These are phyloP conservation scores for Debaryomyces sp. DNA, from an alignment of 1,139 yeast species.

Conservation along the genomic window DNA sequence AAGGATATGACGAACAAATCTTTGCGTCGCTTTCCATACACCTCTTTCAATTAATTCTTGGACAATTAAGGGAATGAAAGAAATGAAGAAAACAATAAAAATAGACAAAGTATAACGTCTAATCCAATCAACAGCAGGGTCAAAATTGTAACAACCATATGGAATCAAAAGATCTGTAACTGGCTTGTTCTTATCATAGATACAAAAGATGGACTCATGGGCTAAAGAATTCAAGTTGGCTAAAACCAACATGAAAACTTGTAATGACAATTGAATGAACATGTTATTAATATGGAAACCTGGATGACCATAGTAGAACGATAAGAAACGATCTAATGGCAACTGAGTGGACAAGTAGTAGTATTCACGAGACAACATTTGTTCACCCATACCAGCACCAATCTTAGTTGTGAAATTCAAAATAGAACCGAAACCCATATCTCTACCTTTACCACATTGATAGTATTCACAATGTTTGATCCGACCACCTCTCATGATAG, in stretches of 20 bases:
- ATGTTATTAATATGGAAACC: slow-evolving; percentile 98
- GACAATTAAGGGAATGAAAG: slow-evolving; percentile 93
- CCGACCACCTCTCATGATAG: slow-evolving; percentile 96
- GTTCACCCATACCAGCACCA: slow-evolving; percentile 99
- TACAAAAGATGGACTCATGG: slow-evolving; percentile 85
- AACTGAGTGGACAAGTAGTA: slow-evolving; percentile 96
- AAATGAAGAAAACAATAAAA: slow-evolving; percentile 97
- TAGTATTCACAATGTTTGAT: slow-evolving; percentile 98
- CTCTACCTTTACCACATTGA: slow-evolving; percentile 99
- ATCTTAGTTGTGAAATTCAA: slow-evolving; percentile 98
- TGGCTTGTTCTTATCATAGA: slow-evolving; percentile 82
- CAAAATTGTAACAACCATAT: slow-evolving; percentile 88
- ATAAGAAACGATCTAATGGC: slow-evolving; percentile 94
- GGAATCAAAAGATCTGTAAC: slow-evolving; percentile 84
- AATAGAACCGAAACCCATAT: slow-evolving; percentile 98
- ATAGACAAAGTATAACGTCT: slow-evolving; percentile 97
- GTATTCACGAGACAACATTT: slow-evolving; percentile 97
- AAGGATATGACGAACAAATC: slow-evolving; percentile 85
- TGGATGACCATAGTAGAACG: slow-evolving; percentile 98
- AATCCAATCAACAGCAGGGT: slow-evolving; percentile 94
- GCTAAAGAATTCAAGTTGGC: slow-evolving; percentile 91
- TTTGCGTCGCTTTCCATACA: slow-evolving; percentile 90
- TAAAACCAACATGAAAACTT: slow-evolving; percentile 86
- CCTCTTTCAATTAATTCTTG: slow-evolving; percentile 99
- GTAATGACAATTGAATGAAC: slow-evolving; percentile 93